A percentile compares a stretch with the other conserved stretches of the same genome.
These are phyloP conservation scores for Alternaria gaisen DNA, from an alignment of 2,329 filamentous ascomycete genomes.

Conservation along the genomic window DNA sequence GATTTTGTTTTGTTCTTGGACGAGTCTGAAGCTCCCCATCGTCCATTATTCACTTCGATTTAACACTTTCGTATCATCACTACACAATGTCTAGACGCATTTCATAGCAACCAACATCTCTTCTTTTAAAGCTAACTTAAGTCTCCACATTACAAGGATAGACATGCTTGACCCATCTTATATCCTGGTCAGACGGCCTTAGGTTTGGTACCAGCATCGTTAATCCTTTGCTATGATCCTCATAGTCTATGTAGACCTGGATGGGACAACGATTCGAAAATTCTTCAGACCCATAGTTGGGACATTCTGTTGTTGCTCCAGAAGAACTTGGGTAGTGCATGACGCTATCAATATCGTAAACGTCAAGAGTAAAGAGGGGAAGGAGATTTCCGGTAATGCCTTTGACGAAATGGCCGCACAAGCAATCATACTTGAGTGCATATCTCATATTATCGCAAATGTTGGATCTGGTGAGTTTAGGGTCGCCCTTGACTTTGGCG, in stretches of 20 bases:
- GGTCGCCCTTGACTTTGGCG: background rate
- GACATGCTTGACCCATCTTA: slow-evolving; percentile 4
- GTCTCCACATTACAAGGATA: background rate
- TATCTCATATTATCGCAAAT: background rate
- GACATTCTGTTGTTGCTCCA: background rate
- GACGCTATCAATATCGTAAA: slow-evolving; percentile 1
- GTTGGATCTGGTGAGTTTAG: background rate
- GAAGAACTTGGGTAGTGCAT: slow-evolving; percentile 6
- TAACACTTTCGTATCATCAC: too few relatives aligned
- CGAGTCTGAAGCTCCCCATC: background rate
- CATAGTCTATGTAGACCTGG: background rate
- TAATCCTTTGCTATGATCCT: background rate
- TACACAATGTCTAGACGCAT: background rate
- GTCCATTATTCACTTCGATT: too few relatives aligned
- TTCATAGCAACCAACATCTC: background rate
- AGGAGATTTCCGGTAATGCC: background rate
- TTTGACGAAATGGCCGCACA: background rate
- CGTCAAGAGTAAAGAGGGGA: background rate
- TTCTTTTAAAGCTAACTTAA: background rate
- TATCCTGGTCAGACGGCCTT: slow-evolving; percentile 7
- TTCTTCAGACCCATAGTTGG: background rate
- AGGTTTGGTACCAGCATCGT: slow-evolving; percentile 1
- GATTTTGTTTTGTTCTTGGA: background rate
- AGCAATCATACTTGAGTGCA: background rate
- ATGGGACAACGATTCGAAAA: background rate